Evolutionary conservation across 305 asterid genomes (phyloP).

Genomic region (Solanum hybrid): DNA sequence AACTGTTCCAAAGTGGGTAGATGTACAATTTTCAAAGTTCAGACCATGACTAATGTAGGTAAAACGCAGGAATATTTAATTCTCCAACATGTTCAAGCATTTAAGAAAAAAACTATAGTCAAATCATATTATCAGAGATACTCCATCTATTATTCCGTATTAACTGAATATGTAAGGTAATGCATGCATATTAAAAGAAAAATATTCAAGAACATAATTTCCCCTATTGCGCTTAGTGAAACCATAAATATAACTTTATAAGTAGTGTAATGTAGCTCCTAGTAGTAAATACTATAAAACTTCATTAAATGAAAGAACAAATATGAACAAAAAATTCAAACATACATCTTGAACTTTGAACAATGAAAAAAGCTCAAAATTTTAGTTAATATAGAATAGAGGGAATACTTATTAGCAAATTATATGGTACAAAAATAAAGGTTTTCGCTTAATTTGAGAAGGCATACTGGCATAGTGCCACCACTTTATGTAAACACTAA

Average conservation of each 20-base stretch:
- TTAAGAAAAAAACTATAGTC: neutral
- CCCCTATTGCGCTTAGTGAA: neutral
- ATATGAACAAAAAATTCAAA: no score
- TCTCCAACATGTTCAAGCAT: neutral
- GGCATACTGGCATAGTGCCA: neutral
- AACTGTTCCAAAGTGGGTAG: neutral
- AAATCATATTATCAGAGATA: neutral
- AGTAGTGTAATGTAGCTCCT: neutral
- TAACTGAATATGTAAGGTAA: neutral
- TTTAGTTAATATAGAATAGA: no score
- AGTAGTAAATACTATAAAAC: neutral
- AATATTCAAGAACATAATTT: no score
- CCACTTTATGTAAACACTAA: neutral
- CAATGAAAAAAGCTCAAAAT: no score
- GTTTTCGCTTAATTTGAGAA: neutral
- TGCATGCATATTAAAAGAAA: no score
- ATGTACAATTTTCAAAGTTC: neutral
- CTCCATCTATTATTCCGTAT: no score
- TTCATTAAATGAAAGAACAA: no score
- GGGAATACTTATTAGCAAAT: neutral
- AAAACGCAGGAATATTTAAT: neutral
- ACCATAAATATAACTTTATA: no score
- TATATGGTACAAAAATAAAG: neutral
- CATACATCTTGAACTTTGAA: no score
- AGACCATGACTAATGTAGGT: neutral